Percentiles rank a stretch among this genome's conserved stretches.
Conservation (phyloP, 208 protist genomes). For the Acanthamoeba royreba region DNA sequence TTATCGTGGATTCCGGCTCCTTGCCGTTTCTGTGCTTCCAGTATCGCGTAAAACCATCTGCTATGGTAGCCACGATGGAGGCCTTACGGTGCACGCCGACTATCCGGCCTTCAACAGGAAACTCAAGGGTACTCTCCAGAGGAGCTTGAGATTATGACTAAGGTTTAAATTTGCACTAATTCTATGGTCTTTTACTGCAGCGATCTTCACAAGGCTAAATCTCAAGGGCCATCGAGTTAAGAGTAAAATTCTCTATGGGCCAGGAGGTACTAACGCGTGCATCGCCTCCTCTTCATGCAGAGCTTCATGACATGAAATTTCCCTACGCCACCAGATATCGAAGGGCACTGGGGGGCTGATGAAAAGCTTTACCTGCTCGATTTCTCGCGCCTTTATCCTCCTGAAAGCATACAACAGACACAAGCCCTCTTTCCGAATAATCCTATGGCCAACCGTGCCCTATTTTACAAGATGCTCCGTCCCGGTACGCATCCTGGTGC, state of each 20-base stretch:
- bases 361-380: slow-evolving; percentile 33
- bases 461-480: slow-evolving; percentile 21
- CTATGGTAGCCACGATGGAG: slow-evolving; percentile 6
- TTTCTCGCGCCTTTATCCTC: slow-evolving; percentile 9
- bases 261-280: background rate
- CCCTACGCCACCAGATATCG: background rate
- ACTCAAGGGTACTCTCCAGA: background rate
- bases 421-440: background rate
- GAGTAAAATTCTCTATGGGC: background rate
- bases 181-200: too few relatives aligned
- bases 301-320: background rate
- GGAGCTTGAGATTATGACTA: too few relatives aligned
- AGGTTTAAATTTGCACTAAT: too few relatives aligned
- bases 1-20: slow-evolving; percentile 45
- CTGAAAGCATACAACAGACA: background rate
- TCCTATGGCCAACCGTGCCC: background rate
- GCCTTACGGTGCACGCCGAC: background rate
- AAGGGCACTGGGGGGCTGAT: slow-evolving; percentile 19
- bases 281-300: background rate
- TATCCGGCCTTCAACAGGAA: background rate
- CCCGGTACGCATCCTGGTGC: background rate
- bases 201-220: slow-evolving; percentile 3
- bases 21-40: slow-evolving; percentile 43
- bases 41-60: slow-evolving; percentile 1
- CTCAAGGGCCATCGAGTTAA: background rate